These are phyloP conservation scores for Quercus ilex DNA, from an alignment of 306 rosid species.

Conservation along the genomic window DNA sequence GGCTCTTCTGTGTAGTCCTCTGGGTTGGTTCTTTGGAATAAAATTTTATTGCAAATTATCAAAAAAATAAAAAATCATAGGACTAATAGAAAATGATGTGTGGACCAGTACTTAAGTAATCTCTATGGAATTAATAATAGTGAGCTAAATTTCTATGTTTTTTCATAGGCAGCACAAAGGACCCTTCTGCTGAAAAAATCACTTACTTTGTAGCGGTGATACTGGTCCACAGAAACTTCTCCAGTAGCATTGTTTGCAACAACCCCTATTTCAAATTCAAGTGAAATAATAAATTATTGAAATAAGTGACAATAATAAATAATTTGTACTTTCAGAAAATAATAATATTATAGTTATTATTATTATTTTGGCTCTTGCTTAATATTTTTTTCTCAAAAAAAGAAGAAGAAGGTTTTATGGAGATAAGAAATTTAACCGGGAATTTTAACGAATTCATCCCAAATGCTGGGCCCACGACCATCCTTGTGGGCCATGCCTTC, in stretches of 20 bases:
- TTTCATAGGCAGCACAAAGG: not conserved
- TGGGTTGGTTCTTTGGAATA: too few relatives aligned
- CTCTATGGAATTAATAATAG: not conserved
- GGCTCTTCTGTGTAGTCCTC: too few relatives aligned
- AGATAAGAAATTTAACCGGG: constrained; percentile 45
- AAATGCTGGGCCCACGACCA: constrained; percentile 97
- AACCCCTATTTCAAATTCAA: constrained; percentile 44
- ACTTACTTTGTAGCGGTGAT: constrained; percentile 78
- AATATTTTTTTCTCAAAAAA: too few relatives aligned
- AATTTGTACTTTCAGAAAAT: too few relatives aligned
- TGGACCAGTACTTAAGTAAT: too few relatives aligned
- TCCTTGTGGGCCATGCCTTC: constrained; percentile 84
- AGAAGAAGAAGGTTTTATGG: too few relatives aligned
- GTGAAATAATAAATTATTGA: not conserved
- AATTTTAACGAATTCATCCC: constrained; percentile 64
- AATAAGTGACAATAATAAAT: not conserved
- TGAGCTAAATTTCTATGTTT: not conserved
- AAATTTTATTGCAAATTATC: too few relatives aligned
- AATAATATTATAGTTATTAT: too few relatives aligned
- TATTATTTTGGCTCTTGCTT: too few relatives aligned
- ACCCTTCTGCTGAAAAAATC: not conserved
- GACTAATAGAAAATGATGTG: too few relatives aligned
- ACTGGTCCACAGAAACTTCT: constrained; percentile 86
- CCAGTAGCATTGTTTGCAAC: constrained; percentile 66
- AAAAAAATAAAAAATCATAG: too few relatives aligned